Evolutionary conservation across 1,284 basidiomycete genomes (phyloP), one percentile per base, ranked within the genome.

Genomic region (Puccinia coronata): DNA sequence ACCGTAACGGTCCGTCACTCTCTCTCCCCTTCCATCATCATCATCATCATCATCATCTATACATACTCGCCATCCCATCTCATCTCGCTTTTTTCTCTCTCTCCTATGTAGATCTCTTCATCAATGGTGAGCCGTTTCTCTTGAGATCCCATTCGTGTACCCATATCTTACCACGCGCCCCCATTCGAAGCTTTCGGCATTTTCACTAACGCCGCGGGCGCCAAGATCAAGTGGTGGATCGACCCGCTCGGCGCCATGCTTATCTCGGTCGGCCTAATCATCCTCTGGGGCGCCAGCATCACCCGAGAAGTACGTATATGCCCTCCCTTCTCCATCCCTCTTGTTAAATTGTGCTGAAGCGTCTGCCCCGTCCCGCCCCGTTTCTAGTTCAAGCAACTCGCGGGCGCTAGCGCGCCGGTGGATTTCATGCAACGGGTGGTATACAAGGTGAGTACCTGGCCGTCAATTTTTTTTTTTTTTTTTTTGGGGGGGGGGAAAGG

Each of bases 371-470:
- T n/a, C n/a, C n/a, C n/a, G n/a, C n/a, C n/a, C n/a, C n/a, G n/a
- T 77, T 76, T 78, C 82, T 91, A 98, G 86, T 98, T 98, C 84
- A 92, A 91, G 83, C 90, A 93, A 65, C 88, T 99, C 25, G 95
- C 94, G 0, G 96, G 96, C 63, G 94, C 92, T 86, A 92, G 94
- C 1, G 96, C 96, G 1, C 92, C 95, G 8, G 90, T 92, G 82
- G 93, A 97, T 36, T 97, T 97, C 86, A 87, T 95, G 81, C 93
- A 95, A 85, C 90, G 97, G 57, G 89, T 98, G 86, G 93, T 92
- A 80, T 98, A 98, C 90, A 98, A 97, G 84, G 87, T 86, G 16
- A 85, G 83, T 23, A 23, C 1, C 9, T n/a, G n/a, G n/a, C n/a
- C n/a, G n/a, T n/a, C n/a, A n/a, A n/a, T n/a, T n/a, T n/a, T n/a